Evolutionary conservation across 805 yeast genomes (phyloP).

Genomic region (Groenewaldozyma salmanticensis): DNA sequence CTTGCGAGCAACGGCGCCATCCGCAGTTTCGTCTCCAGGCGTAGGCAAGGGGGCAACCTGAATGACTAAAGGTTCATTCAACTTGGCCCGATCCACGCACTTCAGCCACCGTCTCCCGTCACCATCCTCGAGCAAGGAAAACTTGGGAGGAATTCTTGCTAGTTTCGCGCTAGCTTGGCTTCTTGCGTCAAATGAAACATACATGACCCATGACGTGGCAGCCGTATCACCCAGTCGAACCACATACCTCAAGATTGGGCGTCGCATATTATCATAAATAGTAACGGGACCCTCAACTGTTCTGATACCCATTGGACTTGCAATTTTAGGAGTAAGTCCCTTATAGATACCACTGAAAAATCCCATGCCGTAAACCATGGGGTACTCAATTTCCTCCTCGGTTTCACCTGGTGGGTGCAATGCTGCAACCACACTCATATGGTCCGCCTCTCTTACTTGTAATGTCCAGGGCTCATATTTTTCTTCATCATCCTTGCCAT

Average conservation of each 20-base stretch:
- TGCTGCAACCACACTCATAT: constrained; percentile 17
- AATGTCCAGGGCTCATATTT: no score
- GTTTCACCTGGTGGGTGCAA: constrained; percentile 2
- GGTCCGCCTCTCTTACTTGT: constrained; percentile 7
- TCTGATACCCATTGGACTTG: constrained; percentile 58
- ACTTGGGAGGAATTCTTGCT: constrained; percentile 37
- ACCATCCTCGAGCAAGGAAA: constrained; percentile 26
- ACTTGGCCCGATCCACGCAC: background rate
- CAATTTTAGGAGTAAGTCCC: constrained; percentile 22
- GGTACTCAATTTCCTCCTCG: constrained; percentile 18
- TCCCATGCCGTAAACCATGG: constrained; percentile 55
- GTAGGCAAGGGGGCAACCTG: constrained; percentile 47
- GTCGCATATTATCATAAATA: background rate
- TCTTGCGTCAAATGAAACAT: constrained; percentile 30
- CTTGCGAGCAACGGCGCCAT: background rate
- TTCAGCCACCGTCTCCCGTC: background rate
- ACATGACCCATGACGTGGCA: constrained; percentile 47
- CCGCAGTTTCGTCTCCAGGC: background rate
- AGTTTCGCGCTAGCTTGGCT: constrained; percentile 32
- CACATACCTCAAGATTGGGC: constrained; percentile 35
- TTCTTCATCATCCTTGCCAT: background rate
- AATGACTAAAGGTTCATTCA: constrained; percentile 20
- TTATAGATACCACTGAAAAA: constrained; percentile 41
- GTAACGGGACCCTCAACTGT: constrained; percentile 27
- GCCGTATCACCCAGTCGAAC: constrained; percentile 37